A percentile compares a stretch with the other conserved stretches of the same genome.
Conservation (phyloP, 2,329 filamentous ascomycete genomes). For the Cercospora citrullina region DNA sequence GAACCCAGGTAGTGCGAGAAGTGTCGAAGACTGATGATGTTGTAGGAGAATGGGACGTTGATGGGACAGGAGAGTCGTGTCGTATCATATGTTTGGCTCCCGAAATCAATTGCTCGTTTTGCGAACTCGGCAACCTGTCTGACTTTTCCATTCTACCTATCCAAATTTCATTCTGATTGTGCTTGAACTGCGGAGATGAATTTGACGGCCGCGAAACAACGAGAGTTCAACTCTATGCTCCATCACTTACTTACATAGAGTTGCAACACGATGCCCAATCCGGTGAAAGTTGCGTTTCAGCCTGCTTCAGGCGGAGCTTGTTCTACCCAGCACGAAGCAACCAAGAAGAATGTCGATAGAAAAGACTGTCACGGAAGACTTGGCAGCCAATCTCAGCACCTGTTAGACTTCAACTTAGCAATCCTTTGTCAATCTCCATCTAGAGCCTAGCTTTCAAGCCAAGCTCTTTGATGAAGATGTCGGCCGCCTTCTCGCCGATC, state of each 20-base stretch:
- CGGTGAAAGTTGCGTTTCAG: background rate
- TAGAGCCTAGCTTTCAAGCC: slow-evolving; percentile 30
- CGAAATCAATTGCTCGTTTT: background rate
- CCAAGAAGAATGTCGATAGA: background rate
- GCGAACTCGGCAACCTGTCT: background rate
- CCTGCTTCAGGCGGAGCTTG: background rate
- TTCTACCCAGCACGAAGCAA: background rate
- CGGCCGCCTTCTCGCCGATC: slow-evolving; percentile 45
- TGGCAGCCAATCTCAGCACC: background rate
- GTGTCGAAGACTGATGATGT: background rate
- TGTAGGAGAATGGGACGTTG: background rate
- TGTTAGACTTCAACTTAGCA: background rate
- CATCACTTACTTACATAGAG: background rate
- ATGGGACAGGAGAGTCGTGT: background rate
- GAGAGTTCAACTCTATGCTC: background rate
- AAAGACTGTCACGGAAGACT: background rate
- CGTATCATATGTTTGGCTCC: background rate
- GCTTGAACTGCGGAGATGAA: background rate
- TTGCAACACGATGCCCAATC: background rate
- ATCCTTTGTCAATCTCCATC: background rate
- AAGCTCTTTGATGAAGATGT: slow-evolving; percentile 44
- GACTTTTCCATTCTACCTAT: background rate
- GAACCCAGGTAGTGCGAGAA: background rate
- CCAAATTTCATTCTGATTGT: background rate
- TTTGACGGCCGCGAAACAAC: background rate